Evolutionary conservation across 768 basidiomycete genomes (phyloP).

Genomic region (Butyriboletus loyo): DNA sequence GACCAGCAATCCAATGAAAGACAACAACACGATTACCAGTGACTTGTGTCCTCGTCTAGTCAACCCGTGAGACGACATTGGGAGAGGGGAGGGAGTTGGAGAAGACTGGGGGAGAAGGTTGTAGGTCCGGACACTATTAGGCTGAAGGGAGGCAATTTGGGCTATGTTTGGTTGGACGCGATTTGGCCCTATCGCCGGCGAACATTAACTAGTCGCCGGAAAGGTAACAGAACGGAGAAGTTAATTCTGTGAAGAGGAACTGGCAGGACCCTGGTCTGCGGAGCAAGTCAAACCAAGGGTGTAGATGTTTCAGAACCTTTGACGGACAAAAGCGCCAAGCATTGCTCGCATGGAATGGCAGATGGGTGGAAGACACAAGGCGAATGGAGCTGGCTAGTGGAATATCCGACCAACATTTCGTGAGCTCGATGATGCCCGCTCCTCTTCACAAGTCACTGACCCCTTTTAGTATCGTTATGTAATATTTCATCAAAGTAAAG

Average conservation of each 20-base stretch:
- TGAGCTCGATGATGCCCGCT: no score
- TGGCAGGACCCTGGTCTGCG: background rate
- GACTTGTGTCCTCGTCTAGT: slow-evolving; percentile 25
- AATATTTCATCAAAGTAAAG: background rate
- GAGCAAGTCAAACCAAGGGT: background rate
- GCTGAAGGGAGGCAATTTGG: background rate
- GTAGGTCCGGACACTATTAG: background rate
- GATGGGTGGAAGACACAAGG: background rate
- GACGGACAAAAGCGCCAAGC: background rate
- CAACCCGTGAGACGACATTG: slow-evolving; percentile 21
- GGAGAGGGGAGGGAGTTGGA: background rate
- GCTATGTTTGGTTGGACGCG: background rate
- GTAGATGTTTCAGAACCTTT: background rate
- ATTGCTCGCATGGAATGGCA: background rate
- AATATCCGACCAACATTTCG: no score
- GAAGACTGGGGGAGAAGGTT: background rate
- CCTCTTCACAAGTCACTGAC: no score
- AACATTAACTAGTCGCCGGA: background rate
- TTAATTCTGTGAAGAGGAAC: no score
- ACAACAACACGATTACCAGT: slow-evolving; percentile 7
- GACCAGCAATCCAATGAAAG: slow-evolving; percentile 12
- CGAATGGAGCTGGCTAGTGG: no score
- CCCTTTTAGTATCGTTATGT: no score
- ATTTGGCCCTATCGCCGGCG: background rate
- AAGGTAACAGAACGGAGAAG: background rate